Evolutionary conservation across 1,139 yeast genomes (phyloP).

Genomic region (Hansenula lynferdii): DNA sequence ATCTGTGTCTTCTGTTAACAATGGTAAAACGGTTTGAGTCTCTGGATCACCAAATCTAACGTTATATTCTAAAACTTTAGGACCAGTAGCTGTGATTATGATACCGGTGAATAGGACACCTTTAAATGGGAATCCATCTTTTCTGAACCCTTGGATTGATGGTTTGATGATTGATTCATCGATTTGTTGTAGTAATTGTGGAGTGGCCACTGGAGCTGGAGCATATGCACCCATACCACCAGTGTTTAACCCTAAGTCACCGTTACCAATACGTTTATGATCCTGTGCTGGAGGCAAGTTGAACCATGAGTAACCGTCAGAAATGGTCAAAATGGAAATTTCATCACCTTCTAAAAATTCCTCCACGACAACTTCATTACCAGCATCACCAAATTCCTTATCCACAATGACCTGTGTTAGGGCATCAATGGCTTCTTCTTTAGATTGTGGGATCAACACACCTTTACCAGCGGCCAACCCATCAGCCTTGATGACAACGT

Average conservation of each 20-base stretch:
- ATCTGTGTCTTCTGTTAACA: slow-evolving; percentile 78
- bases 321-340: slow-evolving; percentile 83
- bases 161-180: slow-evolving; percentile 77
- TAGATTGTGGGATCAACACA: slow-evolving; percentile 83
- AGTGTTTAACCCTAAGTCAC: slow-evolving; percentile 91
- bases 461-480: slow-evolving; percentile 99
- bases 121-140: slow-evolving; percentile 91
- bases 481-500: slow-evolving; percentile 92
- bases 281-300: slow-evolving; percentile 98
- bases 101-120: slow-evolving; percentile 97
- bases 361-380: slow-evolving; percentile 95
- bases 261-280: slow-evolving; percentile 92
- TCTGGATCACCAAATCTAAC: slow-evolving; percentile 99
- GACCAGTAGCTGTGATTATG: slow-evolving; percentile 80
- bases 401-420: slow-evolving; percentile 87
- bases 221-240: slow-evolving; percentile 99
- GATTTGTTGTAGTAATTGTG: slow-evolving; percentile 62
- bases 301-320: slow-evolving; percentile 90
- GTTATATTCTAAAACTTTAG: slow-evolving; percentile 94
- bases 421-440: slow-evolving; percentile 81
- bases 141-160: slow-evolving; percentile 94
- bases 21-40: slow-evolving; percentile 92
- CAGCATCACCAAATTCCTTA: slow-evolving; percentile 87
- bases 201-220: slow-evolving; percentile 95
- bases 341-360: slow-evolving; percentile 97